phyloP scores from a whole-genome alignment of 805 yeast genomes.

The Kazachstania viticola region DNA sequence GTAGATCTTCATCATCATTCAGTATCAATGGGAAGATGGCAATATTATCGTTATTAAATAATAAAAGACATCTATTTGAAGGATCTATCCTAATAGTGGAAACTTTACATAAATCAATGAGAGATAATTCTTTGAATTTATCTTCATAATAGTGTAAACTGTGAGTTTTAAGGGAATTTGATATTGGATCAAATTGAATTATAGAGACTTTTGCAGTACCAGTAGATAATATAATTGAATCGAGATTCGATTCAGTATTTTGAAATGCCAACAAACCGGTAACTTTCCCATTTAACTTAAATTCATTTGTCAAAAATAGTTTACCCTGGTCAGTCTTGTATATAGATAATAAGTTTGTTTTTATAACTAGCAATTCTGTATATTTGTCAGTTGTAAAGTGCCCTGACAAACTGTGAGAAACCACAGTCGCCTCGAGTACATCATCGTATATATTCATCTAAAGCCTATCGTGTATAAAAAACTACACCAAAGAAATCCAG shows the following conservation, averaged over 20 bases:
- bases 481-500: no score
- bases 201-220: constrained; percentile 69
- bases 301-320: constrained; percentile 44
- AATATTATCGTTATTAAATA: constrained; percentile 54
- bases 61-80: constrained; percentile 39
- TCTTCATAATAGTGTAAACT: constrained; percentile 83
- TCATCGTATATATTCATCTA: constrained; percentile 83
- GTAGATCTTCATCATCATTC: constrained; percentile 31
- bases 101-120: constrained; percentile 21
- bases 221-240: constrained; percentile 55
- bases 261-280: constrained; percentile 44
- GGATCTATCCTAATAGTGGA: constrained; percentile 54
- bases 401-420: constrained; percentile 47
- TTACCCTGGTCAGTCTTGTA: constrained; percentile 16
- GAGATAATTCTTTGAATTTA: constrained; percentile 40
- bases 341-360: constrained; percentile 47
- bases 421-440: constrained; percentile 64
- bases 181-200: constrained; percentile 51
- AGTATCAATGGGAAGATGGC: constrained; percentile 51
- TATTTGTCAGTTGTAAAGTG: constrained; percentile 30
- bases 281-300: constrained; percentile 58
- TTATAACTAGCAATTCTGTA: constrained; percentile 55
- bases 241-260: constrained; percentile 35
- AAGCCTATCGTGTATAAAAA: no score
- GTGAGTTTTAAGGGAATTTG: constrained; percentile 49